These are phyloP conservation scores for Aristolochia fimbriata DNA, from an alignment of 164 flowering plant species.

Conservation along the genomic window DNA sequence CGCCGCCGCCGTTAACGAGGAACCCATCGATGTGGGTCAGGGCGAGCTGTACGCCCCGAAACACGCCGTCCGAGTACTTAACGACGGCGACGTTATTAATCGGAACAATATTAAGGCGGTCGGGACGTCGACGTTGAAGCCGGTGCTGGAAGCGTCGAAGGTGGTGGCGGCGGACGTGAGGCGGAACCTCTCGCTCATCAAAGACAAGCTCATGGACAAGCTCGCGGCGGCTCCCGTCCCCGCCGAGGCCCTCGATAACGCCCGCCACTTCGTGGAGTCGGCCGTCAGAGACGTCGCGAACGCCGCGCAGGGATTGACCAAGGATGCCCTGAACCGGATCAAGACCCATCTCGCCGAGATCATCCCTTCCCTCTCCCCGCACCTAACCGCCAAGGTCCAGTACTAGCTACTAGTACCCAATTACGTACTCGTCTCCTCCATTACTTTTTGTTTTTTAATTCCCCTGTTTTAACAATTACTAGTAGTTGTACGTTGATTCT, in stretches of 20 bases:
- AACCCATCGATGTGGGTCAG: neutral
- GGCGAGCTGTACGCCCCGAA: neutral
- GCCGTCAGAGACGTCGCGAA: constrained; percentile 16
- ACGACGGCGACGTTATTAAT: too few species aligned
- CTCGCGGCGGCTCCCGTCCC: constrained; percentile 24
- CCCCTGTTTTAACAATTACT: too few species aligned
- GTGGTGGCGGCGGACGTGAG: constrained; percentile 6
- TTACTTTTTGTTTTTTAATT: too few species aligned
- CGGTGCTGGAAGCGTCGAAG: neutral
- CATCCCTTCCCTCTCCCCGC: constrained; percentile 24
- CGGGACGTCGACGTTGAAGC: neutral
- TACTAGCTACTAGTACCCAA: too few species aligned
- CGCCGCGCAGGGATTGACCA: constrained; percentile 25
- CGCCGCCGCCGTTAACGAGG: too few species aligned
- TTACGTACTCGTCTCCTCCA: too few species aligned
- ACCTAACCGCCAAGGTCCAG: constrained; percentile 14
- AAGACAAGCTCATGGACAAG: constrained; percentile 23
- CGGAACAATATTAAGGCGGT: too few species aligned
- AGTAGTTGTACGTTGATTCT: too few species aligned
- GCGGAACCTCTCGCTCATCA: constrained; percentile 6
- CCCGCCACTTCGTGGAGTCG: constrained; percentile 18
- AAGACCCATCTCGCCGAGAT: constrained; percentile 18
- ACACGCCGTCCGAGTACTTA: neutral
- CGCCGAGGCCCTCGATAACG: constrained; percentile 20
- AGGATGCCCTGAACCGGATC: constrained; percentile 20